Evolutionary conservation across 1,139 yeast genomes (phyloP), one percentile per base, ranked within the genome.

Genomic region (Hansenula sp.): DNA sequence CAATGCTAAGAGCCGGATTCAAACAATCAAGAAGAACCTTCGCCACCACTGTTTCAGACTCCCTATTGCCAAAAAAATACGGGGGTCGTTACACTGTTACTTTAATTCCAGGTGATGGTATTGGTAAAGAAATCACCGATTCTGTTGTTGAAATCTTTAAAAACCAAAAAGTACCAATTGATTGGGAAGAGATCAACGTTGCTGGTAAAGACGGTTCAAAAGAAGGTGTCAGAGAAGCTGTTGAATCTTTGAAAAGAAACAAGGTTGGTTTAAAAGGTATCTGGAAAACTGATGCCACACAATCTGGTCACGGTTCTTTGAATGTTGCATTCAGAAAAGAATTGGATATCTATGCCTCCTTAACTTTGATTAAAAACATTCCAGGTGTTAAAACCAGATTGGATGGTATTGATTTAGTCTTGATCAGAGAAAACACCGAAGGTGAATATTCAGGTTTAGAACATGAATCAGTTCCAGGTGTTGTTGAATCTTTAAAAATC

Each of bases 381-480:
- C 96, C 96, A 51, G 98, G 99, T 68, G 96, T 90, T 57, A 77
- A 87, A 70, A 84, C 96, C 53, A 87, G 93, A 68, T 79, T 89
- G 66, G 77, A 83, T 51, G 90, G 87, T 55, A 87, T 91, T 55
- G 98, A 91, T 72, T 80, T 91, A 66, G 97, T 91, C 40, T 77
- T 93, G 55, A 95, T 93, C 62, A 89, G 99, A 77, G 99, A 93
- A 74, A 93, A 93, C 79, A 80, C 90, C 44, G 98, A 93, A 74
- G 98, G 97, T 75, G 99, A 93, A 72, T 93, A 90, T 76, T 90
- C 98, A 47, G 99, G 99, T 61, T 79, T 93, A 63, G 99, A 93
- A 77, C 98, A 93, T 73, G 94, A 87, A 71, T 88, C 96, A 41
- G 94, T 88, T 62, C 96, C 96, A 55, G 99, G 97, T 70, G 96